Base-by-base conservation (phyloP, 805 yeast species). In the Sporopachydermia quercuum region DNA sequence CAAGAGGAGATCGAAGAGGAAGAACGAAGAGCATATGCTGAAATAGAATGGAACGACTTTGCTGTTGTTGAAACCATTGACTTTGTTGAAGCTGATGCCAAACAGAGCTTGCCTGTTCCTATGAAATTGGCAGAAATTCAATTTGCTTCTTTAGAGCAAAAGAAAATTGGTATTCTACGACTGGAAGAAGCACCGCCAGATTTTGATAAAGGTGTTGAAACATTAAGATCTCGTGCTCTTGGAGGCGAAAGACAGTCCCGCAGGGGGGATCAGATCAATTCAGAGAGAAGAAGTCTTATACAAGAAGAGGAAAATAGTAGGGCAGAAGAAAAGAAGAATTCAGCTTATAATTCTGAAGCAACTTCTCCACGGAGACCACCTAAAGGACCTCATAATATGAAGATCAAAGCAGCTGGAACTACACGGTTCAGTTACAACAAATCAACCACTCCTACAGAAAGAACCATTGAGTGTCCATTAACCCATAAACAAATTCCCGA, bases 41-140 rank as follows among this genome's bases (percentile, higher is more conserved):
- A 80, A 5, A 76, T 85, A 16, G 86, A 87, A 57, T 89, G 98
- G 98, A 76, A 77, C 41, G 83, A 81, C 45, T 89, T 87, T 52
- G 64, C 68, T 2, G 64, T 83, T 14, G 78, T 83, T 4, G 84
- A 76, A 38, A 74, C 78, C 2, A 64, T 86, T 11, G 74, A 68
- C 38, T 78, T 85, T 47, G 71, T 72, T 13, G 75, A 73, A 2
- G 56, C 71, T 4, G 86, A 78, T 53, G 64, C 67, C 71, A 68
- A 6, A 66, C 72, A 3, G 78, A 74, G 39, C 58, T 77, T 54
- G 33, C 65, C 71, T 1, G 48, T 52, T 5, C 83, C 94, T 0
- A 52, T 79, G 39, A 61, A 66, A 3, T 59, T 78, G 37, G 66
- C 72, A 5, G 79, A 77, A 19, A 57, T 82, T 15, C 70, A 79